phyloP scores from a whole-genome alignment of 2,329 filamentous ascomycete genomes.

The Fusarium neocosmosporiellum region DNA sequence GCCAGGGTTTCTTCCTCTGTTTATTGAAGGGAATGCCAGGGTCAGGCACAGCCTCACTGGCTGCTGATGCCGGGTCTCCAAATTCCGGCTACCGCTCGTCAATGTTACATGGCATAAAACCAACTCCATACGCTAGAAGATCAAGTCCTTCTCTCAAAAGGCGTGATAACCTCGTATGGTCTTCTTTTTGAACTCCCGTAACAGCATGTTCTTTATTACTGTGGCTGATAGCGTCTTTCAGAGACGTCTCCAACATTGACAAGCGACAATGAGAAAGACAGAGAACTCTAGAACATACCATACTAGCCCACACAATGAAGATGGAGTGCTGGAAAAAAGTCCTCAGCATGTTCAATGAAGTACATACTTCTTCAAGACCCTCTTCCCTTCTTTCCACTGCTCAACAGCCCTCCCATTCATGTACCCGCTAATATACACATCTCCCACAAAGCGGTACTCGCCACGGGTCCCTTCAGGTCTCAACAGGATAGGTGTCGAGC shows the following conservation, averaged over 20 bases:
- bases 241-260: too few species aligned
- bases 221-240: too few species aligned
- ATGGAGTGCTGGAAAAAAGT: too few species aligned
- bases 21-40: not conserved
- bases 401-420: slow-evolving; percentile 22
- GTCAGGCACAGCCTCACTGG: too few species aligned
- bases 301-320: too few species aligned
- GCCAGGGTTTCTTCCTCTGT: not conserved
- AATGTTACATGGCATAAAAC: not conserved
- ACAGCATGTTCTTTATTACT: too few species aligned
- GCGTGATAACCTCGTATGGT: not conserved
- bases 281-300: too few species aligned
- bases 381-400: slow-evolving; percentile 8
- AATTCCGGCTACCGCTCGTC: not conserved
- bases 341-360: slow-evolving; percentile 8
- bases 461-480: slow-evolving; percentile 14
- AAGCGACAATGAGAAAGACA: too few species aligned
- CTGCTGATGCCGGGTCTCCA: too few species aligned
- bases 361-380: slow-evolving; percentile 14
- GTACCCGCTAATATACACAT: slow-evolving; percentile 22
- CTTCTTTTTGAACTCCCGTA: too few species aligned
- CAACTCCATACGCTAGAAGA: not conserved
- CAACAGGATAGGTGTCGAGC: slow-evolving; percentile 23
- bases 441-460: slow-evolving; percentile 18
- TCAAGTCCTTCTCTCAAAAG: not conserved